phyloP scores from a whole-genome alignment of 345 rosid genomes.

The Citrus trifoliata region DNA sequence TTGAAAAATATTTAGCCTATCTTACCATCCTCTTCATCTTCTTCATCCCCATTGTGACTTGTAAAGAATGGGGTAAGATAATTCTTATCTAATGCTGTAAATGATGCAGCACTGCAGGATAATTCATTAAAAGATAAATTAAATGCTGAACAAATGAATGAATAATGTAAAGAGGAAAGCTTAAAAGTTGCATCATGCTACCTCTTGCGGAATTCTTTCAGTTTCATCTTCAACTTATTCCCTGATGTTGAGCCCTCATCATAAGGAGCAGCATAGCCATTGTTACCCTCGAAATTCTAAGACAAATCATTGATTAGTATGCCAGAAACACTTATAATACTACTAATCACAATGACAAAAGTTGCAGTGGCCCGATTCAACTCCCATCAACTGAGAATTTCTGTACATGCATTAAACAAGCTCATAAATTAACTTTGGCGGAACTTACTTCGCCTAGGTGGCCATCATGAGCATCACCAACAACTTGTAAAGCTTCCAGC shows the following conservation, averaged over 20 bases:
- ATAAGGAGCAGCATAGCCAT: slow-evolving; percentile 59
- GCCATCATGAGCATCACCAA: slow-evolving; percentile 71
- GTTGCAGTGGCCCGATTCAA: neutral
- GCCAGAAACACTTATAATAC: neutral
- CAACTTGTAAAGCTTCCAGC: slow-evolving; percentile 92
- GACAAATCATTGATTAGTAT: neutral
- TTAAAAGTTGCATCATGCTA: slow-evolving; percentile 14
- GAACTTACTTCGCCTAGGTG: slow-evolving; percentile 70
- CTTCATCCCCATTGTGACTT: slow-evolving; percentile 71
- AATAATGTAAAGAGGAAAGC: neutral
- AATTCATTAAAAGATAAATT: neutral
- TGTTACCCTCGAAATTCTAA: slow-evolving; percentile 61
- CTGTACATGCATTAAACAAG: neutral
- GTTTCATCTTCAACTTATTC: slow-evolving; percentile 73
- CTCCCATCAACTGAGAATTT: neutral
- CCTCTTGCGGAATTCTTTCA: slow-evolving; percentile 81
- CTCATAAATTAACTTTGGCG: neutral
- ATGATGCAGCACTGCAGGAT: slow-evolving; percentile 65
- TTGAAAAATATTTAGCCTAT: neutral
- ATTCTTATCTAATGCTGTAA: slow-evolving; percentile 73
- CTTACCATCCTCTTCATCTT: slow-evolving; percentile 57
- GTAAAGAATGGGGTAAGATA: slow-evolving; percentile 88
- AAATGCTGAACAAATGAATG: neutral
- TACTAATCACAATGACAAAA: neutral
- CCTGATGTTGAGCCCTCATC: slow-evolving; percentile 65